Percentiles rank a stretch among this genome's conserved stretches.
Conservation (phyloP, 2,329 filamentous ascomycete species). For the Talaromyces atroroseus region DNA sequence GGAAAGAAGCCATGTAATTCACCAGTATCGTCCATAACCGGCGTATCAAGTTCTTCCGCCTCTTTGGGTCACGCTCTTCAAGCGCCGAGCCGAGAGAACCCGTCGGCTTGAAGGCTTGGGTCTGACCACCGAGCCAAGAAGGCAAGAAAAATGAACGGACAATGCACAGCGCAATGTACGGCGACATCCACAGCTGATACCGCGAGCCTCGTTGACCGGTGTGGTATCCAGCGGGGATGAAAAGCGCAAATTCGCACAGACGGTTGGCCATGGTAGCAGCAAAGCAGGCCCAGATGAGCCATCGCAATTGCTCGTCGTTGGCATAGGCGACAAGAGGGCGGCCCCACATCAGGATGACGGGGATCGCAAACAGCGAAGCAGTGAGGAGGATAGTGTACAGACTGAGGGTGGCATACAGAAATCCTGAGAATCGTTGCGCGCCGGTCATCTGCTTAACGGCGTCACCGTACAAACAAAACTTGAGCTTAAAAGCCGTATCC, state of each 20-base stretch:
- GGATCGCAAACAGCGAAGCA: conserved; percentile 54
- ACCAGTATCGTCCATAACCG: conserved; percentile 52
- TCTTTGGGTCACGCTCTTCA: conserved; percentile 51
- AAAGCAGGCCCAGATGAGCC: conserved; percentile 54
- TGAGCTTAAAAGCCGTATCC: conserved; percentile 56
- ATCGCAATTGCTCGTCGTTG: conserved; percentile 50
- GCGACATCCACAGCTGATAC: conserved; percentile 59
- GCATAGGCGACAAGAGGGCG: conserved; percentile 55
- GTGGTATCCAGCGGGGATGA: conserved; percentile 55
- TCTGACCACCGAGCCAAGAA: conserved; percentile 54
- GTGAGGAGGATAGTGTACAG: conserved; percentile 53
- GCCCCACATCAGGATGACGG: conserved; percentile 54
- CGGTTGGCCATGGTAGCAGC: conserved; percentile 48
- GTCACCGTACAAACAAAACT: conserved; percentile 54
- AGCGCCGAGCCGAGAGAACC: conserved; percentile 53
- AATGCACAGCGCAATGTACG: conserved; percentile 55
- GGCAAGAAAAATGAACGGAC: conserved; percentile 55
- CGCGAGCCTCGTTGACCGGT: conserved; percentile 53
- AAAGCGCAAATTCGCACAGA: conserved; percentile 55
- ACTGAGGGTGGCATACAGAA: conserved; percentile 52
- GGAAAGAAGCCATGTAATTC: conserved; percentile 53
- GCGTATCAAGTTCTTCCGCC: conserved; percentile 41
- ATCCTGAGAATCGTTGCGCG: conserved; percentile 55
- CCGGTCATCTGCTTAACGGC: conserved; percentile 50
- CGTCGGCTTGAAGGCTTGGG: conserved; percentile 56